A percentile compares a stretch with the other conserved stretches of the same genome.
Conservation (phyloP, 441 rosid species). For the Raphanus hybrid region DNA sequence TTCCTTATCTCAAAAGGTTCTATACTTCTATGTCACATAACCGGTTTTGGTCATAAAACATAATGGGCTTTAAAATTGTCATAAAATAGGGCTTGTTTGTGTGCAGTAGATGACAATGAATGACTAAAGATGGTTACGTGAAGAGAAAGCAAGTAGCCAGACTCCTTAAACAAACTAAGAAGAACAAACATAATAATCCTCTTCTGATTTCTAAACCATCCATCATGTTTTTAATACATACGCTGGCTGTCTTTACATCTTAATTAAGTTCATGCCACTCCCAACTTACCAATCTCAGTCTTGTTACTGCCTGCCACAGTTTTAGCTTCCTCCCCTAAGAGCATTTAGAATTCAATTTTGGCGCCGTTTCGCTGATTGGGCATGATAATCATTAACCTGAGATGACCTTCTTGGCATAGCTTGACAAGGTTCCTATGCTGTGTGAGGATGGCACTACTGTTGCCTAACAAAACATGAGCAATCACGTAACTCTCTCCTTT, state of each 20-base stretch:
- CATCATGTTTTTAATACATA: not conserved
- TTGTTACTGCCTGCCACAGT: slow-evolving; percentile 21
- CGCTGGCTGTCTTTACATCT: not conserved
- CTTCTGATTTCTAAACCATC: not conserved
- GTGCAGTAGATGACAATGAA: not conserved
- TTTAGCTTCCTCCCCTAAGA: not conserved
- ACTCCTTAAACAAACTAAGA: not conserved
- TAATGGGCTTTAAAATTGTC: not conserved
- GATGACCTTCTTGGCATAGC: slow-evolving; percentile 72
- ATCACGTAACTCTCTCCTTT: slow-evolving; percentile 70
- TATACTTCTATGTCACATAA: not conserved
- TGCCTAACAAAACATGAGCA: slow-evolving; percentile 19
- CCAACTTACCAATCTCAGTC: slow-evolving; percentile 20
- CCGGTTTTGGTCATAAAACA: too few species aligned
- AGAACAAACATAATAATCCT: not conserved
- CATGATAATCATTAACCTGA: slow-evolving; percentile 72
- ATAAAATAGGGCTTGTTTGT: not conserved
- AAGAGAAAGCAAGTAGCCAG: slow-evolving; percentile 3
- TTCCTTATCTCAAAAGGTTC: slow-evolving; percentile 21
- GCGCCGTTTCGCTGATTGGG: slow-evolving; percentile 51
- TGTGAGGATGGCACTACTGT: slow-evolving; percentile 59
- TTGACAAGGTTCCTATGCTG: slow-evolving; percentile 61
- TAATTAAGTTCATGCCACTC: slow-evolving; percentile 10
- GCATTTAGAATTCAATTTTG: slow-evolving; percentile 19
- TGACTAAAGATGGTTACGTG: slow-evolving; percentile 6